phyloP scores from a whole-genome alignment of 345 rosid species.

The Linum usitatissimum region DNA sequence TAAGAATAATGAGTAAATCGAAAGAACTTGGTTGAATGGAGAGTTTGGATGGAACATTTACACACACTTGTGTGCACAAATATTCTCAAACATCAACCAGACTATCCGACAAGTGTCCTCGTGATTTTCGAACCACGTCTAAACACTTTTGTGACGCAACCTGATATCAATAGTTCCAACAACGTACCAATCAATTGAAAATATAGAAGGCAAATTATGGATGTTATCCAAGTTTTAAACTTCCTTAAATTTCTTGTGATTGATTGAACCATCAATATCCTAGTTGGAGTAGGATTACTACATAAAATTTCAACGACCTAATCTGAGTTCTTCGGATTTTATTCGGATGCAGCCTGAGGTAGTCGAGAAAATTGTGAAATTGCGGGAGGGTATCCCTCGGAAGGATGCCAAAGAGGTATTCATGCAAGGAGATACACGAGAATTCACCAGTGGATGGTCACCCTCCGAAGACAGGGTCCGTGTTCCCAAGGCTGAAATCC shows the following conservation, averaged over 20 bases:
- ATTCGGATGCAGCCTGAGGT: slow-evolving; percentile 65
- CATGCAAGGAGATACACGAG: slow-evolving; percentile 69
- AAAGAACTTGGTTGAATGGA: slow-evolving; percentile 13
- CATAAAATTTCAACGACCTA: no score
- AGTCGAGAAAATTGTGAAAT: slow-evolving; percentile 90
- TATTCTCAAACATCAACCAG: slow-evolving; percentile 96
- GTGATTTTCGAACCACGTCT: no score
- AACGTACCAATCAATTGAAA: no score
- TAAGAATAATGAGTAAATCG: no score
- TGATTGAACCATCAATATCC: not conserved
- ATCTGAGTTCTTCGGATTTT: not conserved
- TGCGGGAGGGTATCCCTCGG: slow-evolving; percentile 90
- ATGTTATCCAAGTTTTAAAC: no score
- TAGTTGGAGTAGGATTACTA: no score
- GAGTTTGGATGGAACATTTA: slow-evolving; percentile 86
- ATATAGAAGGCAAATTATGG: no score
- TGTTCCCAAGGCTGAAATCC: slow-evolving; percentile 75
- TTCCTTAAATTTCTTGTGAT: no score
- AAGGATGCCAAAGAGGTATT: slow-evolving; percentile 96
- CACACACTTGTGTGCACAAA: slow-evolving; percentile 83
- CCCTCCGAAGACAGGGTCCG: slow-evolving; percentile 75
- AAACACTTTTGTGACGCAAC: no score
- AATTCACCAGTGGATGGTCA: slow-evolving; percentile 74
- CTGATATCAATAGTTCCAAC: no score
- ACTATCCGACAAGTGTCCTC: slow-evolving; percentile 52